These are phyloP conservation scores for Penicillium sp. DNA, from an alignment of 2,329 filamentous ascomycete genomes.

Conservation along the genomic window DNA sequence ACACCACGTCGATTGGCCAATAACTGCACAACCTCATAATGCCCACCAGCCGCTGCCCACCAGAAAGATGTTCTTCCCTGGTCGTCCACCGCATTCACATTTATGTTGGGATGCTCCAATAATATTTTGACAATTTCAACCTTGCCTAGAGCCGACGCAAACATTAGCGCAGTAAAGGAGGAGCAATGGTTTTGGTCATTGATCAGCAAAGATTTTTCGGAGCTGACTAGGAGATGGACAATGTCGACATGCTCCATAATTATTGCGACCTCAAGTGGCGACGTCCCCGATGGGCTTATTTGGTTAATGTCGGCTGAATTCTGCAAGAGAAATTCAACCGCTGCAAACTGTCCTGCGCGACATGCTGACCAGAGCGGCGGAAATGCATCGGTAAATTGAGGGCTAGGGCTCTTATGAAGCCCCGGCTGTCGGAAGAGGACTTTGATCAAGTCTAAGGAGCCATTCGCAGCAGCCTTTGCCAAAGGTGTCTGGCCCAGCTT, in stretches of 20 bases:
- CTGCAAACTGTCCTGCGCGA: not conserved
- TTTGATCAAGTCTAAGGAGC: conserved; percentile 1
- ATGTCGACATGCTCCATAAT: not conserved
- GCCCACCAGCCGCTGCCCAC: not conserved
- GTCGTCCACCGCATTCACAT: not conserved
- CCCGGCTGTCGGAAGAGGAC: not conserved
- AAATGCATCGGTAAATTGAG: not conserved
- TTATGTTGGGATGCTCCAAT: not conserved
- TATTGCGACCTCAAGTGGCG: not conserved
- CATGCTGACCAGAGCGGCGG: not conserved
- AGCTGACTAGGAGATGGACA: not conserved
- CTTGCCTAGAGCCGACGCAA: not conserved
- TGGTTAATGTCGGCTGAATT: not conserved
- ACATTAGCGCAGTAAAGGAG: not conserved
- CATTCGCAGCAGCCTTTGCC: not conserved
- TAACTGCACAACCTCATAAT: not conserved
- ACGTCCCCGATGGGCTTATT: not conserved
- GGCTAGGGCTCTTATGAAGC: not conserved
- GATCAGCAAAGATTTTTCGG: not conserved
- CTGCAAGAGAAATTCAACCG: not conserved
- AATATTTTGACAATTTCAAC: not conserved
- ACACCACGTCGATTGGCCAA: not conserved
- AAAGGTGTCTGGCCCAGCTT: not conserved
- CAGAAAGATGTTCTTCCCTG: not conserved
- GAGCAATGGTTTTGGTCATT: not conserved